Conservation (phyloP, 73 alveolate genomes). For the Paramecium biaurelia region DNA sequence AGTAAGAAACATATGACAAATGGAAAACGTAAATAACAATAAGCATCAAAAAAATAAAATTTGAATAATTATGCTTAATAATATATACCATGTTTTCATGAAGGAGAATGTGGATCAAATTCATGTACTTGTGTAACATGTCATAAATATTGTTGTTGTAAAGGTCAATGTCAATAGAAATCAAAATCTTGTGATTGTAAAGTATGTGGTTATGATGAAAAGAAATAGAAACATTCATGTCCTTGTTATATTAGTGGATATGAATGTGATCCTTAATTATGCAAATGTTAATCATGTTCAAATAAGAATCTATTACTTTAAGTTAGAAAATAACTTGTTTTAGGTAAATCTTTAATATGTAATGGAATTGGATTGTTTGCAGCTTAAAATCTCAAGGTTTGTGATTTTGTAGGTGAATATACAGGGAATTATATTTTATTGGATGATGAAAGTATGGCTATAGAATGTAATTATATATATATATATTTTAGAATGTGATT, state of each 20-base stretch:
- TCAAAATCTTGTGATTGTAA: not conserved
- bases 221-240: not conserved
- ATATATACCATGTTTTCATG: conserved; percentile 37
- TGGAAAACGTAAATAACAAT: not conserved
- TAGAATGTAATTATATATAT: not conserved
- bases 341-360: not conserved
- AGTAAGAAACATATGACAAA: not conserved
- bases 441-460: not conserved
- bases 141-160: conserved; percentile 31
- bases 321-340: not conserved
- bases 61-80: not conserved
- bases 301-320: not conserved
- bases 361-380: conserved; percentile 10
- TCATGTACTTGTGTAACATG: not conserved
- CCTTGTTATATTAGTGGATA: not conserved
- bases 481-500: not conserved
- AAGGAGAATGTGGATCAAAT: conserved; percentile 38
- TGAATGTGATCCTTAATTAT: conserved; percentile 22
- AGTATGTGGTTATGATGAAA: conserved; percentile 5
- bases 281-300: not conserved
- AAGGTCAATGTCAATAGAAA: not conserved
- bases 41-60: not conserved
- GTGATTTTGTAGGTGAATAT: conserved; percentile 9
- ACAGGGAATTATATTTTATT: not conserved
- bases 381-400: not conserved